Base-by-base conservation (phyloP, 805 yeast genomes). In the Myxozyma monticola region DNA sequence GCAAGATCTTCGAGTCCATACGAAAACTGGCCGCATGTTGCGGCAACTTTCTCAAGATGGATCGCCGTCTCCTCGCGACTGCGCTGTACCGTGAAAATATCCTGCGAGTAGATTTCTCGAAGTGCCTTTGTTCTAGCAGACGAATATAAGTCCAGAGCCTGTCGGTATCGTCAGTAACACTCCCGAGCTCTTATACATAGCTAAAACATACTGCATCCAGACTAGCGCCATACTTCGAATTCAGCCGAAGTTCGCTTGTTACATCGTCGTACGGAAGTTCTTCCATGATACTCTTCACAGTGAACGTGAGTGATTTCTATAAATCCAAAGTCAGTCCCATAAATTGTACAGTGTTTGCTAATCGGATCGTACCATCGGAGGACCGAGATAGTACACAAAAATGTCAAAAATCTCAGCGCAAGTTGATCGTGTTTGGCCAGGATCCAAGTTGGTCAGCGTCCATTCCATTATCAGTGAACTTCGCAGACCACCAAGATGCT, bases 1-100 rank as follows among this genome's bases (percentile, higher is more conserved):
- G 88, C 80, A 57, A 80, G 81, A 48, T 84, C 79, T 2, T 79
- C 76, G 33, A 88, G 64, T 21, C 85, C 72, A 30, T 81, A 77
- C 1, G 90, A 75, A 62, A 86, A 86, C 63, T 86, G 85, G 1
- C 90, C 91, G 69, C 93, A 85, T 39, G 86, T 78, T 0, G 95
- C 95, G 1, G 90, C 85, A 2, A 86, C 84, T 57, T 85, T 89
- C 67, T 86, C 95, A 59, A 83, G 85, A 52, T 81, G 84, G 0
- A 55, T 37, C 10, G 53, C 83, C 74, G 52, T 74, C 22, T 67
- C 65, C 62, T 61, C 68, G 42, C 69, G 71, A 2, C 62, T 58
- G 15, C 46, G 48, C 35, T 60, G 74, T 61, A 51, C 62, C 50
- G 70, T 68, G 63, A 82, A 82, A 6, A 78, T 68, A 3, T 75